Evolutionary conservation across 2,329 filamentous ascomycete genomes (phyloP).

Genomic region (Clonostachys rhizophaga): DNA sequence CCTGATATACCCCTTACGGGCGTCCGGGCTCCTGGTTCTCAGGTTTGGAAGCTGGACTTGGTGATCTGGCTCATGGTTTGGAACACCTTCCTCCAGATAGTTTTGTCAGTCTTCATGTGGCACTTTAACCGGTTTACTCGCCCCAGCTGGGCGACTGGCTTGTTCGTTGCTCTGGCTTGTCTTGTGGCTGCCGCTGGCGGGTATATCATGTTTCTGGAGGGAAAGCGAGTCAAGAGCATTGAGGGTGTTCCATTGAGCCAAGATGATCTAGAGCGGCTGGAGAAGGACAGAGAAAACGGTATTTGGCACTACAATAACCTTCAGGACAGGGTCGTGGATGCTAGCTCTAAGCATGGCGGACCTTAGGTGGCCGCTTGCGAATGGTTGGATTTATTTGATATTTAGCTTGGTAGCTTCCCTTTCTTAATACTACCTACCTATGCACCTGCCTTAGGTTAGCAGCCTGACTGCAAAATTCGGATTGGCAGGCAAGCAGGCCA

Average conservation of each 20-base stretch:
- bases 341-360: conserved; percentile 5
- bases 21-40: conserved; percentile 61
- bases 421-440: too few relatives aligned
- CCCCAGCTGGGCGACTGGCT: conserved; percentile 75
- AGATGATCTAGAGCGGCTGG: conserved; percentile 44
- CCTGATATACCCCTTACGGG: conserved; percentile 68
- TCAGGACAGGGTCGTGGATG: conserved; percentile 21
- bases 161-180: conserved; percentile 73
- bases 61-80: conserved; percentile 73
- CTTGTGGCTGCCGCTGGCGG: conserved; percentile 65
- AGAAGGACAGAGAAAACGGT: conserved; percentile 46
- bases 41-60: conserved; percentile 72
- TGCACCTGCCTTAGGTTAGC: too few relatives aligned
- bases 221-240: conserved; percentile 64
- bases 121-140: conserved; percentile 66
- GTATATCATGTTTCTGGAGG: conserved; percentile 66
- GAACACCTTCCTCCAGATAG: conserved; percentile 75
- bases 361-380: too few relatives aligned
- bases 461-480: too few relatives aligned
- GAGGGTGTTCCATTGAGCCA: conserved; percentile 65
- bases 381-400: too few relatives aligned
- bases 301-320: conserved; percentile 48
- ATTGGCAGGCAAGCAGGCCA: too few relatives aligned
- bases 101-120: conserved; percentile 81
- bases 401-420: too few relatives aligned